Evolutionary conservation across 108 stramenopile genomes (phyloP), one percentile per base, ranked within the genome.

Genomic region (Fragilaria crotonensis): DNA sequence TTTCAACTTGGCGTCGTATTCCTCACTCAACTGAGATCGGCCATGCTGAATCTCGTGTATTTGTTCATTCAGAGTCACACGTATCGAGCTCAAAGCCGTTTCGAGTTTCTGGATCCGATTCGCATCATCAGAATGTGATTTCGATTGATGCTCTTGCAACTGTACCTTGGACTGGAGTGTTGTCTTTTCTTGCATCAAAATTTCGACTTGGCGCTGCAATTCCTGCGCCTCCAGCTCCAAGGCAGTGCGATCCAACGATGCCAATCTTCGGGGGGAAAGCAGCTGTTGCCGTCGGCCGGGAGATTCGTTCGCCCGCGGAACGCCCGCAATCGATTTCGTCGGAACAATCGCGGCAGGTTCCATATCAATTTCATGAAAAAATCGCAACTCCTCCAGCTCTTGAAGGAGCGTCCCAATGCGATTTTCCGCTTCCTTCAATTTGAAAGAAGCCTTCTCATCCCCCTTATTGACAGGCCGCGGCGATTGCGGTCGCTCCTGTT

Each of bases 201-300:
- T 66, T 57, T 80, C 64, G 25, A 76, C 46, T 45, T 75, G 61
- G 4, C 74, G 70, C 23, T 66, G 58, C 31, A 80, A 59, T 0
- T 60, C 72, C 64, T 80, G 79, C 25, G 69, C 64, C 50, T 80
- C 71, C 32, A 80, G 56, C 63, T 80, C 79, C 18, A 80, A 53
- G 26, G 70, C 62, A 23, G 66, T 69, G 45, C 79, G 67, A 52
- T 76, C 79, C 54, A 80, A 28, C 48, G 59, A 61, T 17, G 70
- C 61, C 48, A 80, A 69, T 5, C 32, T 45, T 2, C 79, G 65
- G 18, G 79, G 79, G 5, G 73, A 71, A 23, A 71, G n/a, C n/a
- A n/a, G n/a, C n/a, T n/a, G n/a, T n/a, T n/a, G 25, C 60, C 23
- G 19, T 21, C n/a, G 25, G 63, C n/a, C 5, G 22, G 51, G 14